Base-by-base conservation (phyloP, 805 yeast genomes). In the Candida chauliodis region DNA sequence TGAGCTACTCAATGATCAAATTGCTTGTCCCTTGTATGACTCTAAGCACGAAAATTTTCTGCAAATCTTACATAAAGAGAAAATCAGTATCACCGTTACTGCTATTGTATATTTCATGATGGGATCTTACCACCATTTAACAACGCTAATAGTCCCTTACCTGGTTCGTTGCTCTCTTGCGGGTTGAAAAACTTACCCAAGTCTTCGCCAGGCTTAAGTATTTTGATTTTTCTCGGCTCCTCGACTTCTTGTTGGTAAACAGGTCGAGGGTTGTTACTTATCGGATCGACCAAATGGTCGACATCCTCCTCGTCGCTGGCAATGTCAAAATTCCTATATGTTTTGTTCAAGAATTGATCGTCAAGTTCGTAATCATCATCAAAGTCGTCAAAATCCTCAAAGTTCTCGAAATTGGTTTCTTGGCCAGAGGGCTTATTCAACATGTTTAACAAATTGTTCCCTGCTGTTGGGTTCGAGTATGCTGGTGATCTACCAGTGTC, bases 281-380 rank as follows among this genome's bases (percentile, higher is more conserved):
- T 21, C 17, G 39, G 31, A 27, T 34, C 44, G 11, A 34, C 26
- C 15, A 38, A 37, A 37, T 42, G 36, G 20, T 40, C 47, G 9
- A 44, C 54, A 26, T 52, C 60, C 30, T 63, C 71, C 31, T 66
- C 71, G 38, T 65, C 71, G 33, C 63, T 55, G 8, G 55, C 68
- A 28, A 57, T 50, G 34, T 61, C 67, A 42, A 63, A 55, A 25
- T 52, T 52, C 29, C 50, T 44, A 44, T 47, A 36, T 40, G 50
- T 41, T 50, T 34, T 44, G 17, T 34, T 39, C 20, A 42, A 33
- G 17, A 46, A 40, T 34, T 43, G 41, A 36, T 43, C 35, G n/a
- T 31, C 40, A 14, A 36, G 30, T n/a, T 32, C 27, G 16, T 32
- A 29, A 22, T 6, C 24, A 33, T 29, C 24, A 14, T 35, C 19